Percentiles rank a stretch among this genome's conserved stretches.
Conservation (phyloP, 768 basidiomycete species). For the Leccinum variicolor region DNA sequence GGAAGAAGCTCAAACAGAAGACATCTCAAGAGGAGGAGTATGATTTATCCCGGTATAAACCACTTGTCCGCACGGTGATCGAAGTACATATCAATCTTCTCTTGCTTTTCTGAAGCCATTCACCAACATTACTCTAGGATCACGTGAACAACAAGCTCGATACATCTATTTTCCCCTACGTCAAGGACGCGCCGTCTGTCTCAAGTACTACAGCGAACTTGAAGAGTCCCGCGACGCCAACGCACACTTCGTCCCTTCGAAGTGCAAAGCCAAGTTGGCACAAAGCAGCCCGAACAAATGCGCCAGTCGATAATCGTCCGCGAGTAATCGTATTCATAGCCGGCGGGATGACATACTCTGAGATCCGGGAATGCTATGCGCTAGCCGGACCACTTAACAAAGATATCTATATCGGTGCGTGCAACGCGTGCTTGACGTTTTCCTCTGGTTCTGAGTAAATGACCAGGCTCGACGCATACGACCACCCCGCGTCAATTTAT, state of each 20-base stretch:
- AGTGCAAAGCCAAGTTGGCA: constrained; percentile 92
- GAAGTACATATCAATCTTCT: constrained; percentile 52
- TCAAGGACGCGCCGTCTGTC: constrained; percentile 70
- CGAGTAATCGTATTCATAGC: constrained; percentile 87
- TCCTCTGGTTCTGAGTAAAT: constrained; percentile 26
- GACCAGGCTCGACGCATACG: constrained; percentile 83
- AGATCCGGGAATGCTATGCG: constrained; percentile 85
- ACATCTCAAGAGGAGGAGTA: constrained; percentile 83
- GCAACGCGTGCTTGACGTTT: constrained; percentile 36
- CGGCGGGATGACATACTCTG: constrained; percentile 95
- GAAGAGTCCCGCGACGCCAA: constrained; percentile 45
- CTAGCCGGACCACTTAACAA: constrained; percentile 72
- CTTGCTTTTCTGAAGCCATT: neutral
- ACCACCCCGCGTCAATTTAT: constrained; percentile 81
- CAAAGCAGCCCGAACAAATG: constrained; percentile 58
- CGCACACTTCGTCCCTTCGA: constrained; percentile 72
- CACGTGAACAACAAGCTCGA: constrained; percentile 79
- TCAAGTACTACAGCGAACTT: constrained; percentile 40
- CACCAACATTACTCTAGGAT: constrained; percentile 50
- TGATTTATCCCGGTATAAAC: constrained; percentile 92
- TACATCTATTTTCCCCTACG: constrained; percentile 79
- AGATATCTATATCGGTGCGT: constrained; percentile 86
- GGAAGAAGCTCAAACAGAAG: constrained; percentile 81
- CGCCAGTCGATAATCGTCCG: constrained; percentile 56
- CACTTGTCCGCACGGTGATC: constrained; percentile 72